Evolutionary conservation across 179 eudicot genomes (phyloP), one percentile per base, ranked within the genome.

Genomic region (Vitellaria paradoxa): DNA sequence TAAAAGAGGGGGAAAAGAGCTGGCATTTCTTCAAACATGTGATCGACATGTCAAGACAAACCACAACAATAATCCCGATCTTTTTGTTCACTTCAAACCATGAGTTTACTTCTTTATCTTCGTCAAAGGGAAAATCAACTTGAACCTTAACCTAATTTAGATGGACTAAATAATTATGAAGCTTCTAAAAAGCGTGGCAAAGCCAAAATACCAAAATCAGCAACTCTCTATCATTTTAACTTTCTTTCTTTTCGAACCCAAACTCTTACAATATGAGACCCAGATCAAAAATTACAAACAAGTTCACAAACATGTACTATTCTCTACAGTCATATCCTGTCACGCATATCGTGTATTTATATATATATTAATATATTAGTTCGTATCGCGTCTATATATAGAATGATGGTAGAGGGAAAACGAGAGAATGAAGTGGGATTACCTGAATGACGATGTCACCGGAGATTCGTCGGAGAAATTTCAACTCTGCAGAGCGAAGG

Each of bases 1-100:
- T 65, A 49, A 40, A 14, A 7, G 37, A 30, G 37, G 37, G 2
- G 37, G 37, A 5, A 50, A 42, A 21, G 0, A 0, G n/a, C 46
- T 11, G 72, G 72, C 72, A 45, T 68, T 68, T 12, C 56, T n/a
- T 68, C 26, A 15, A 46, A 46, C 72, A 68, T 14, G 49, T 68
- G 56, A 23, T 11, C 23, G 8, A 20, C 18, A 3, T 4, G 15
- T 53, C 13, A 10, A 53, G 4, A 12, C 57, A 11, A 53, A 53
- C 57, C 14, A 53, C 57, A 3, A 8, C 9, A 67, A 18, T 52
- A 40, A 13, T 18, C 49, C 4, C 2, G 20, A 30, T 30, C 37
- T 30, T 46, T 11, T 68, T 1, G 10, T 4, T 50, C 13, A 15
- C 18, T 68, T 45, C 72, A 68, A 68, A 68, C 8, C 18, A 0